Evolutionary conservation across 306 rosid species (phyloP), one percentile per base, ranked within the genome.

Genomic region (Erythrophleum fordii): DNA sequence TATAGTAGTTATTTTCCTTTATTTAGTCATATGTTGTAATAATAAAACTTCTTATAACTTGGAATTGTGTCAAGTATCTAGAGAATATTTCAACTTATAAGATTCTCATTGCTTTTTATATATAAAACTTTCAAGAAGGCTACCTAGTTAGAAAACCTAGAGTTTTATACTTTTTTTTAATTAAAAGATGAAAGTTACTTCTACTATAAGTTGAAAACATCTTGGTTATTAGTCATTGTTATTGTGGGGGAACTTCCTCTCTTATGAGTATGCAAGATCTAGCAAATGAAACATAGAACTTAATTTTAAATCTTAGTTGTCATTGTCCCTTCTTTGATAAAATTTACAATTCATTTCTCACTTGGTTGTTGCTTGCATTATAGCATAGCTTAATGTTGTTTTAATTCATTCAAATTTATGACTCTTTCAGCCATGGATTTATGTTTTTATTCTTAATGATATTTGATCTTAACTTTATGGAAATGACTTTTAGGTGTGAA

Each of bases 241-340:
- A 95, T 87, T 94, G 98, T 59, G 97, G 98, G 44, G 98, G 98
- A 71, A 94, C 92, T 77, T 97, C 89, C 39, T 97, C 98, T 68
- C 97, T 94, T 60, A 92, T 94, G 98, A 73, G 97, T 49, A 89
- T 94, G 94, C 73, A 91, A 80, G 97, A 92, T 69, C 86, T 86
- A 72, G 92, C 25, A 49, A 75, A 70, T 48, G 69, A 87, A 67
- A 90, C 97, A 97, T 92, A 75, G 20, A 25, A 53, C 58, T 58
- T 68, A 56, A 48, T 76, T 77, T 17, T 53, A 45, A 23, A 78
- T 81, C 45, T 48, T 85, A 72, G 18, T 45, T 76, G 6, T 73
- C 62, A 75, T 84, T 42, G 45, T 62, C 34, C 56, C 58, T 28
- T 62, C 46, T 77, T 9, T 31, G 29, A 16, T 72, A 23, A 67